These are phyloP conservation scores for Phytophthora syringae DNA, from an alignment of 352 stramenopile genomes.

Conservation along the genomic window DNA sequence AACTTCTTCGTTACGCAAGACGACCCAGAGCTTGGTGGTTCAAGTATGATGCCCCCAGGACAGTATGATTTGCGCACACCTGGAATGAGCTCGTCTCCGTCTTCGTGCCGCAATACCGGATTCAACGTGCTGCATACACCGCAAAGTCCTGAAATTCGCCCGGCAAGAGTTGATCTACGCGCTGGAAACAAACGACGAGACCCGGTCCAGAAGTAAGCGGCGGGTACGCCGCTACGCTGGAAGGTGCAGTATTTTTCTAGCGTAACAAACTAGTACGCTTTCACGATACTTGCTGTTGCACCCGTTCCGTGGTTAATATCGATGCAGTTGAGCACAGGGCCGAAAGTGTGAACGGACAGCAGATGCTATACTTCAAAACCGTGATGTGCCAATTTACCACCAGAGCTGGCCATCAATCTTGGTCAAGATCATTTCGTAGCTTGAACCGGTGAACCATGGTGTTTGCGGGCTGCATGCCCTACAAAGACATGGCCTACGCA, in stretches of 20 bases:
- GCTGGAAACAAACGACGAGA: neutral
- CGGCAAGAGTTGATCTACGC: slow-evolving; percentile 2
- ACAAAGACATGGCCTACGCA: no score
- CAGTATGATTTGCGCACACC: slow-evolving; percentile 31
- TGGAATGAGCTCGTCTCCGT: slow-evolving; percentile 20
- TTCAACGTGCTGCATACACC: slow-evolving; percentile 24
- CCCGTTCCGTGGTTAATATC: no score
- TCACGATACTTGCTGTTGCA: neutral
- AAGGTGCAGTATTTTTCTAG: no score
- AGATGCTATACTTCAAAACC: no score
- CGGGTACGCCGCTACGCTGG: no score
- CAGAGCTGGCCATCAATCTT: no score
- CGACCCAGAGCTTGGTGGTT: slow-evolving; percentile 32
- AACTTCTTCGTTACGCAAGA: slow-evolving; percentile 63
- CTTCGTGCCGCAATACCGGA: neutral
- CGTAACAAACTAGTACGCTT: neutral
- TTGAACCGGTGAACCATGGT: no score
- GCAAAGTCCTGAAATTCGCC: neutral
- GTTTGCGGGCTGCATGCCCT: no score
- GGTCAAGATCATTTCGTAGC: no score
- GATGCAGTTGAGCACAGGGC: no score
- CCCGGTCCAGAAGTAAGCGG: neutral
- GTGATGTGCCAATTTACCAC: no score
- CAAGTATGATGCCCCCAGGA: slow-evolving; percentile 35
- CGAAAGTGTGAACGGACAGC: no score